phyloP scores from a whole-genome alignment of 768 basidiomycete genomes.

The Tephrocybe sp. region DNA sequence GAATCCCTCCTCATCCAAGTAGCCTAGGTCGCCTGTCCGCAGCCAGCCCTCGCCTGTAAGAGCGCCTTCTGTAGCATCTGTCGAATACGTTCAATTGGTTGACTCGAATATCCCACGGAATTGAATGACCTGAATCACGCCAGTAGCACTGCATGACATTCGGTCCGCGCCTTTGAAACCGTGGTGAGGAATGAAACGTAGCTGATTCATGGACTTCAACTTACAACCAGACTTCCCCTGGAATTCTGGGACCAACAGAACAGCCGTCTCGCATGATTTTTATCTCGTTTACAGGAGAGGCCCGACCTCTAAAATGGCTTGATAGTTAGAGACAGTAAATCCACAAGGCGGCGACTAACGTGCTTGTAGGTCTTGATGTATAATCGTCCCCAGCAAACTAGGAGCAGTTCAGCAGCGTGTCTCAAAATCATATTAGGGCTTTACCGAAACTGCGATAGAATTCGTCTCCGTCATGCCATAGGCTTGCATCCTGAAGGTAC shows the following conservation, averaged over 20 bases:
- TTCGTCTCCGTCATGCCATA: conserved; percentile 65
- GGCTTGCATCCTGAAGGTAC: conserved; percentile 39
- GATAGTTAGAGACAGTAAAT: not conserved
- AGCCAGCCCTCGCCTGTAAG: conserved; percentile 58
- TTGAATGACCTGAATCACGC: conserved; percentile 44
- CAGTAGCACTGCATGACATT: conserved; percentile 65
- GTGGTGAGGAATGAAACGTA: not conserved
- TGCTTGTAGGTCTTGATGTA: conserved; percentile 42
- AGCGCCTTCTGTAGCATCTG: conserved; percentile 42
- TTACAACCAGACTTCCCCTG: conserved; percentile 54
- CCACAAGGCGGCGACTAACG: conserved; percentile 30
- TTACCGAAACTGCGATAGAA: conserved; percentile 48
- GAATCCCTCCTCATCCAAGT: conserved; percentile 53
- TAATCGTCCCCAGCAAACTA: conserved; percentile 60
- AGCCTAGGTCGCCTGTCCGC: conserved; percentile 53
- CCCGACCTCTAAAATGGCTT: conserved; percentile 40
- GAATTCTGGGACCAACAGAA: conserved; percentile 29
- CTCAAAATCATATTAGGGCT: not conserved
- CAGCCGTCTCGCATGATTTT: conserved; percentile 40
- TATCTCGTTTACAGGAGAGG: conserved; percentile 56
- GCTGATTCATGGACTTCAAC: conserved; percentile 14
- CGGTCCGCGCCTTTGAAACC: conserved; percentile 44
- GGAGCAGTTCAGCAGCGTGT: not conserved
- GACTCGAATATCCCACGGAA: not conserved
- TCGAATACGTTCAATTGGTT: not conserved